Base-by-base conservation (phyloP, 2,329 filamentous ascomycete species). In the Venturia asperata region DNA sequence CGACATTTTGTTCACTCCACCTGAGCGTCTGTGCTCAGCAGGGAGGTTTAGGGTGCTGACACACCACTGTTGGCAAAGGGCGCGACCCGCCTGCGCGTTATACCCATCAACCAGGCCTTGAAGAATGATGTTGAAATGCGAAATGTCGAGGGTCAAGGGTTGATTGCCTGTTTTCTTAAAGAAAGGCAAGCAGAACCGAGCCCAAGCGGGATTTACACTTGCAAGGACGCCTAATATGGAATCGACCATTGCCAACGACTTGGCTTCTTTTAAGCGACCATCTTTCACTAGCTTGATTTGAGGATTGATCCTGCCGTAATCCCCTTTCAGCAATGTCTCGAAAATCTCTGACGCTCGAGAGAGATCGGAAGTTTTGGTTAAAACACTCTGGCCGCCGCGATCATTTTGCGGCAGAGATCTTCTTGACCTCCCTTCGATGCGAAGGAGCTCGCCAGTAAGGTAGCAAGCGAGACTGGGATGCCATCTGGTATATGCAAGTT, bases 41-140 rank as follows among this genome's bases (percentile, higher is more conserved):
- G 52, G 52, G 7, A 58, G 19, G 19, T 58, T 19, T 19, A 15
- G 27, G 11, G 65, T 37, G 13, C 67, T 67, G 19, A 63, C 43
- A 63, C 79, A 81, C 78, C 82, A 85, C 43, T 72, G 73, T 11
- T 79, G 71, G 65, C 82, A 81, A 42, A 85, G 68, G 4, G 70
- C 73, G 65, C 75, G 79, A 66, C 82, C 86, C 42, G 75, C 75
- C 11, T 68, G 65, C 65, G 78, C 81, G 64, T 81, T 82, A 60
- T 80, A 77, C 0, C 75, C 75, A 37, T 80, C 77, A 2, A 83
- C 79, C 10, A 86, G 75, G n/a, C 81, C 83, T 55, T 79, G 75
- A 7, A 89, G 79, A 7, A 85, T 67, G 21, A 71, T 69, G 67
- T 85, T 81, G 76, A 86, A 85, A 6, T 80, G 72, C 3, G 72